phyloP scores from a whole-genome alignment of 2,329 filamentous ascomycete genomes.

The Zasmidium citrigriseum region DNA sequence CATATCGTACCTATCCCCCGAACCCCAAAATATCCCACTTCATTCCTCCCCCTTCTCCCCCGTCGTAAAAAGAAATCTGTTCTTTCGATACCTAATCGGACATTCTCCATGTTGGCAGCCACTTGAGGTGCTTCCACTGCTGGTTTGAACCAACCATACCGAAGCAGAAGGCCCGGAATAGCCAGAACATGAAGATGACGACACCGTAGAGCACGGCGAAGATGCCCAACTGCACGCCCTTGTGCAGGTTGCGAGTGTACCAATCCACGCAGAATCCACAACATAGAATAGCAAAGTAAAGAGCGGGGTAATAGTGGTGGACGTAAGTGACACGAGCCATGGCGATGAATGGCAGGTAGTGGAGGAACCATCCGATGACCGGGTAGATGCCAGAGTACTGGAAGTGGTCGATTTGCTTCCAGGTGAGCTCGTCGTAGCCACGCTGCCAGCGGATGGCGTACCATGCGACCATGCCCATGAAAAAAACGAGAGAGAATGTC shows the following conservation, averaged over 20 bases:
- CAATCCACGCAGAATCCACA: constrained; percentile 89
- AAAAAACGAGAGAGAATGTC: constrained; percentile 73
- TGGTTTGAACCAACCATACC: constrained; percentile 86
- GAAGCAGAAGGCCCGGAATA: constrained; percentile 93
- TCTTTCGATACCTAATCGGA: constrained; percentile 52
- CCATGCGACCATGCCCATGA: constrained; percentile 74
- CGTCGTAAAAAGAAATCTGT: not conserved
- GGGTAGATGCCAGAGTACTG: constrained; percentile 93
- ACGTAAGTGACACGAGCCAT: constrained; percentile 99
- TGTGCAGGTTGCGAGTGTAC: constrained; percentile 68
- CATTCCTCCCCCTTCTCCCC: not conserved
- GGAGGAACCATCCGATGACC: constrained; percentile 88
- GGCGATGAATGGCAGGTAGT: constrained; percentile 92
- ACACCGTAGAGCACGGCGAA: constrained; percentile 73
- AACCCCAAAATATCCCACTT: not conserved
- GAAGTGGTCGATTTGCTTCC: constrained; percentile 84
- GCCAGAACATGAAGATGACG: constrained; percentile 79
- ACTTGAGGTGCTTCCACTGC: constrained; percentile 90
- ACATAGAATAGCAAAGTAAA: constrained; percentile 93
- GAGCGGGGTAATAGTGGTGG: constrained; percentile 97
- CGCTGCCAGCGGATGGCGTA: constrained; percentile 95
- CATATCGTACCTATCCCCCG: not conserved
- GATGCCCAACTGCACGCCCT: constrained; percentile 64
- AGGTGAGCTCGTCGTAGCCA: constrained; percentile 80
- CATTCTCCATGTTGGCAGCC: constrained; percentile 86